Evolutionary conservation across 129 eudicot species (phyloP).

Genomic region (Centrapalus pauciflorus): DNA sequence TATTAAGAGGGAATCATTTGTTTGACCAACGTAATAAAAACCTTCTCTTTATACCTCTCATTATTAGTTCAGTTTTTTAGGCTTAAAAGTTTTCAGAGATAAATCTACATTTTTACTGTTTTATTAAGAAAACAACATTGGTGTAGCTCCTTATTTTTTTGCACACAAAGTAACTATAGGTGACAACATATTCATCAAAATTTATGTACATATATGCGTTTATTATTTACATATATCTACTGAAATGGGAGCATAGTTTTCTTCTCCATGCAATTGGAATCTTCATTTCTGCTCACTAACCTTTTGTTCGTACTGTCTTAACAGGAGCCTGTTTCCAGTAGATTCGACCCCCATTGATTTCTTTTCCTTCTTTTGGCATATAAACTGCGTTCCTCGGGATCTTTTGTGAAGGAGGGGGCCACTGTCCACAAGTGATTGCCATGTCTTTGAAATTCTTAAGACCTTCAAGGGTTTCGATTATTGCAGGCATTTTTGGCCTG

Average conservation of each 20-base stretch:
- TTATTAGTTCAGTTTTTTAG: not conserved
- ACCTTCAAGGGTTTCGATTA: conserved; percentile 71
- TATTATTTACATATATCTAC: conserved; percentile 27
- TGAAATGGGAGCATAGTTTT: not conserved
- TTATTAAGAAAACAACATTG: conserved; percentile 12
- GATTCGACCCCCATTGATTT: conserved; percentile 39
- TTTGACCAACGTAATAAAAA: too few species aligned
- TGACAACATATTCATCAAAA: conserved; percentile 23
- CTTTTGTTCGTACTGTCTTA: conserved; percentile 14
- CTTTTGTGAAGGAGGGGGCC: conserved; percentile 58
- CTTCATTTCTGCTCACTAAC: not conserved
- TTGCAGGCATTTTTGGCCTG: conserved; percentile 76
- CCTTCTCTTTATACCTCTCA: too few species aligned
- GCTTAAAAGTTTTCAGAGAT: not conserved
- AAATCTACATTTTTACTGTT: not conserved
- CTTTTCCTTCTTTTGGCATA: conserved; percentile 29
- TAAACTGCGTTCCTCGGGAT: conserved; percentile 35
- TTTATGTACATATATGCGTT: conserved; percentile 28
- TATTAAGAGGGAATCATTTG: too few species aligned
- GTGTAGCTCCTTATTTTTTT: conserved; percentile 16
- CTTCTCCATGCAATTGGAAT: not conserved
- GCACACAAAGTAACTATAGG: conserved; percentile 24
- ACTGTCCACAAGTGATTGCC: conserved; percentile 80
- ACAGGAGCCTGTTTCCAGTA: conserved; percentile 54
- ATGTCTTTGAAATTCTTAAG: conserved; percentile 61